Base-by-base conservation (phyloP, 2,329 filamentous ascomycete genomes). In the Aaosphaeria arxii region DNA sequence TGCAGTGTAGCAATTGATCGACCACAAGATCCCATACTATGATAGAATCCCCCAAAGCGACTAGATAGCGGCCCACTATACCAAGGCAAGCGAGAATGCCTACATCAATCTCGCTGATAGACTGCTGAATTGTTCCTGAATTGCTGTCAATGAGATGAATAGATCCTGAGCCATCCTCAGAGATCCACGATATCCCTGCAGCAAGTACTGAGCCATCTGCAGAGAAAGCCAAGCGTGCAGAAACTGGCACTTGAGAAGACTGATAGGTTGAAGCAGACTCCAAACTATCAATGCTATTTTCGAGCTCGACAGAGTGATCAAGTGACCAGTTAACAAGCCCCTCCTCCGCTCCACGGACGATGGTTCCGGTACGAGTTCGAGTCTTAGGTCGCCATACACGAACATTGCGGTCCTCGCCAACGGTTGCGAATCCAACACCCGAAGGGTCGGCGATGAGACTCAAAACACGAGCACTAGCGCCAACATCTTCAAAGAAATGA, bases 21-120 rank as follows among this genome's bases (percentile, higher is more conserved):
- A 84, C 78, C 6, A 97, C 88, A 7, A 95, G 80, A 67, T 99
- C 88, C 77, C 90, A 96, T 33, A 96, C 85, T 38, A 83, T 78
- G 6, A 96, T 77, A 30, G 83, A 80, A 40, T 86, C 79, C 0
- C 89, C 89, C 1, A 96, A 74, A 41, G 88, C 80, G 48, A 97
- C 77, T 13, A 99, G 73, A 62, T 87, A 86, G 28, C 85, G 84
- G 2, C 84, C 86, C 2, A 94, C 71, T 45, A 95, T 86, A 5
- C 79, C 83, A 30, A 95, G 71, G n/a, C 81, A 82, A 48, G 84
- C 80, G 6, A 91, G 75, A 13, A 80, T 77, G 5, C 84, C 83
- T 44, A 78, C 78, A 71, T 87, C 86, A 40, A 92, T 73, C 3
- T 84, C 84, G 5, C 85, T 80, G 13, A 91, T 79, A 1, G 83